Conservation (phyloP, 331 rosid genomes). For the Quercus phellos region DNA sequence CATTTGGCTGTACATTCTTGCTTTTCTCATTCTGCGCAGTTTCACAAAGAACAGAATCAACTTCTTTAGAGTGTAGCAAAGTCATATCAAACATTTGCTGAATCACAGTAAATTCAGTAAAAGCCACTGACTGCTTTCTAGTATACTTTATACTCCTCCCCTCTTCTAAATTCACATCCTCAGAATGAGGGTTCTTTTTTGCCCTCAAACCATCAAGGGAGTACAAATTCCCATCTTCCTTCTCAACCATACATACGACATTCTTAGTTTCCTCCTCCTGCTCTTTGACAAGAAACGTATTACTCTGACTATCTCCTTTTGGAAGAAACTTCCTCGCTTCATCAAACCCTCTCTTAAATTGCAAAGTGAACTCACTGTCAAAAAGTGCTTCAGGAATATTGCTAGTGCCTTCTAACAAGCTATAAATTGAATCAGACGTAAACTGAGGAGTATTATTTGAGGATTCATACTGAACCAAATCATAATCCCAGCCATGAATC, state of each 20-base stretch:
- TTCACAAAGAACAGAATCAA: constrained; percentile 12
- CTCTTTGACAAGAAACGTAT: constrained; percentile 8
- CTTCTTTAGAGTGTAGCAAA: constrained; percentile 8
- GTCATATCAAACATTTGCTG: constrained; percentile 26
- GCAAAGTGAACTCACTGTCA: constrained; percentile 18
- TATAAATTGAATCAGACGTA: constrained; percentile 11
- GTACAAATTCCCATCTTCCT: not conserved
- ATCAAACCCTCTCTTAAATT: constrained; percentile 26
- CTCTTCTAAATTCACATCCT: constrained; percentile 8
- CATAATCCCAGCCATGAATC: not conserved
- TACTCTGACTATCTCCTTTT: constrained; percentile 9
- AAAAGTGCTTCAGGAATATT: constrained; percentile 12
- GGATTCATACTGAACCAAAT: not conserved
- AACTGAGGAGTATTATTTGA: constrained; percentile 2
- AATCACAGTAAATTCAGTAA: constrained; percentile 21
- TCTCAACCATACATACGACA: constrained; percentile 4
- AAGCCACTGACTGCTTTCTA: constrained; percentile 18
- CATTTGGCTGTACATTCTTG: constrained; percentile 3
- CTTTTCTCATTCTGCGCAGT: constrained; percentile 10
- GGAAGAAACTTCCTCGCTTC: constrained; percentile 34
- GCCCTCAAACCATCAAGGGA: constrained; percentile 1
- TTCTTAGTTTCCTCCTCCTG: constrained; percentile 5
- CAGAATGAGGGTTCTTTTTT: constrained; percentile 22
- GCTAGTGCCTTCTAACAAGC: constrained; percentile 9
- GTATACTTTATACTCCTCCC: constrained; percentile 6